These are phyloP conservation scores for Patellaria atrata DNA, from an alignment of 495 filamentous ascomycete genomes.

Conservation along the genomic window DNA sequence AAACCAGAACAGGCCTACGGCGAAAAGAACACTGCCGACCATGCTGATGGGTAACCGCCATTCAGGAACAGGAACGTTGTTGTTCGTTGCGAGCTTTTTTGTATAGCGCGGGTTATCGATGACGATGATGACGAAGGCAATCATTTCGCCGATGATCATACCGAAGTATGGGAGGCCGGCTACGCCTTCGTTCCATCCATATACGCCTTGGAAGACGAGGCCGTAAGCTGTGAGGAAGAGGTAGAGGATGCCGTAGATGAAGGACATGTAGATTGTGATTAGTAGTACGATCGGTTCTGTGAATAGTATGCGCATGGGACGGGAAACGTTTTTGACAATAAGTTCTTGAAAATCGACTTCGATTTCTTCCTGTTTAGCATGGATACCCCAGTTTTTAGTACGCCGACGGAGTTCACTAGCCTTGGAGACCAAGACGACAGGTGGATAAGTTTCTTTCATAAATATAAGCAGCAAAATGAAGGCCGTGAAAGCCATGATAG, in stretches of 20 bases:
- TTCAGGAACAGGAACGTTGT: conserved; percentile 16
- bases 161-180: conserved; percentile 32
- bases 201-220: conserved; percentile 29
- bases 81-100: conserved; percentile 39
- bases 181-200: conserved; percentile 29
- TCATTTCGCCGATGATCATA: conserved; percentile 31
- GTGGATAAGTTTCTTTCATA: conserved; percentile 18
- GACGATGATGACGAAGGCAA: conserved; percentile 27
- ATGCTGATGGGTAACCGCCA: conserved; percentile 13
- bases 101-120: conserved; percentile 25
- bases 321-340: conserved; percentile 30
- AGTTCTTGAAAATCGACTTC: conserved; percentile 29
- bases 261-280: conserved; percentile 30
- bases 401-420: conserved; percentile 28
- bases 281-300: conserved; percentile 35
- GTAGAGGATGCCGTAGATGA: conserved; percentile 32
- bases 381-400: conserved; percentile 34
- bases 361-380: conserved; percentile 35
- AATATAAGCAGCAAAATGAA: conserved; percentile 10
- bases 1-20: conserved; percentile 17
- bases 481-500: conserved; percentile 10
- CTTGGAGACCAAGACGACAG: conserved; percentile 21
- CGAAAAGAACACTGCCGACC: conserved; percentile 9
- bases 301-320: conserved; percentile 32
- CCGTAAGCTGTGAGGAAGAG: conserved; percentile 34